Base-by-base conservation (phyloP, 805 yeast species). In the Ogataea nakhonphanomensis region DNA sequence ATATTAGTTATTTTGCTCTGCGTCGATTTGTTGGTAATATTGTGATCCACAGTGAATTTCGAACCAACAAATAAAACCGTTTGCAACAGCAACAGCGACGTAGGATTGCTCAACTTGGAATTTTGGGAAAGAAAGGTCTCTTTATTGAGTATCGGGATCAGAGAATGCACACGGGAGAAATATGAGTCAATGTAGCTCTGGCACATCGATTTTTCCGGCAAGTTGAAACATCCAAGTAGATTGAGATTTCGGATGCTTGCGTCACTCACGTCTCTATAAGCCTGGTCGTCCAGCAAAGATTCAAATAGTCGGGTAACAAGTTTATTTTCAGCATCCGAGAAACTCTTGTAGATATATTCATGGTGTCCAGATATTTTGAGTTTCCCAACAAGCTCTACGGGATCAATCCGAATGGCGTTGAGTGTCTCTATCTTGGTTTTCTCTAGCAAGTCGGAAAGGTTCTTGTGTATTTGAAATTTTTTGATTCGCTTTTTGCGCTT, bases 11-110 rank as follows among this genome's bases (percentile, higher is more conserved):
- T 75, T 20, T 59, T 58, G 11, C 69, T 55, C 35, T 39, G 48
- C 45, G 81, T 87, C 28, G 30, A 21, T 22, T 26, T 35, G 6
- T 71, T 67, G 3, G 38, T 57, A 49, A 80, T 87, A 29, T 70
- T 60, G 5, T 71, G 66, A 4, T 79, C 79, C 49, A 78, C 75
- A 6, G 62, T 55, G 24, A 77, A 74, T 41, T 85, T 69, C 20
- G 82, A 71, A 0, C 88, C 88, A 22, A 82, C 80, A 29, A 81
- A 65, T 33, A 81, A 62, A 11, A 84, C 78, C 1, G 84, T 73
- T 53, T 81, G 84, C 25, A 77, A 50, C 62, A 84, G 68, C 25
- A 76, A 54, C 31, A 81, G 59, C 17, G 84, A 76, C 7, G 85
- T 83, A 27, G 73, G 76, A 51, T 74, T 73, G n/a, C 70, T 57